These are phyloP conservation scores for Sugiyamaella mastotermitis DNA, from an alignment of 805 yeast species.

Conservation along the genomic window DNA sequence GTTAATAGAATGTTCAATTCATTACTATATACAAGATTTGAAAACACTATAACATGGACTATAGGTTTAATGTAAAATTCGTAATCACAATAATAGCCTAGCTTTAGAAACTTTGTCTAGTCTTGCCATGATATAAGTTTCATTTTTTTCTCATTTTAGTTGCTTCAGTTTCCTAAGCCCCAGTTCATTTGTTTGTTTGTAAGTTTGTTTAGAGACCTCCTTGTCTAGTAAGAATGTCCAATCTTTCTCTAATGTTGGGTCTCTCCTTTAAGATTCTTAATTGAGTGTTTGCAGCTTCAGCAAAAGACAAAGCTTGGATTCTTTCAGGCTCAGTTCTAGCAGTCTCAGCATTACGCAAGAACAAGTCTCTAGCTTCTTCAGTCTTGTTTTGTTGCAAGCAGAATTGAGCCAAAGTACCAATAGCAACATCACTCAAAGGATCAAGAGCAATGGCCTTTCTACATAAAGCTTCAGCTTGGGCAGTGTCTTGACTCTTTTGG, in stretches of 20 bases:
- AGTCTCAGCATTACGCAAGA: slow-evolving; percentile 75
- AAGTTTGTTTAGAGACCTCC: too few relatives aligned
- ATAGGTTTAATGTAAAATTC: too few relatives aligned
- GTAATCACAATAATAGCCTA: too few relatives aligned
- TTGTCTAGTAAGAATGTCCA: slow-evolving; percentile 22
- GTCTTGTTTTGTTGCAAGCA: slow-evolving; percentile 77
- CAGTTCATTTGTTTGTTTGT: too few relatives aligned
- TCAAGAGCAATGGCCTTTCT: slow-evolving; percentile 75
- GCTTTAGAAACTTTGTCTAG: too few relatives aligned
- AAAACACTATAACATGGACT: too few relatives aligned
- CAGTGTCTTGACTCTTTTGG: slow-evolving; percentile 37
- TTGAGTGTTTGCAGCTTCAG: slow-evolving; percentile 91
- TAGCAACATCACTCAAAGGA: slow-evolving; percentile 84
- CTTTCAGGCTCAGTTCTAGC: slow-evolving; percentile 84
- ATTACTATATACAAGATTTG: too few relatives aligned
- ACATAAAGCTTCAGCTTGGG: slow-evolving; percentile 59
- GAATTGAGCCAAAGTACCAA: slow-evolving; percentile 86
- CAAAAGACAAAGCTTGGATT: slow-evolving; percentile 82
- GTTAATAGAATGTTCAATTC: too few relatives aligned
- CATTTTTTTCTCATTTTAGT: too few relatives aligned
- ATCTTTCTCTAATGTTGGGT: slow-evolving; percentile 27
- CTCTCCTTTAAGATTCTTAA: slow-evolving; percentile 45
- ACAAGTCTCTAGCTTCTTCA: slow-evolving; percentile 72
- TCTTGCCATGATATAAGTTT: too few relatives aligned
- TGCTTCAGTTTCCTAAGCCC: too few relatives aligned